Conservation (phyloP, 805 yeast genomes). For the Teunomyces pallodes region DNA sequence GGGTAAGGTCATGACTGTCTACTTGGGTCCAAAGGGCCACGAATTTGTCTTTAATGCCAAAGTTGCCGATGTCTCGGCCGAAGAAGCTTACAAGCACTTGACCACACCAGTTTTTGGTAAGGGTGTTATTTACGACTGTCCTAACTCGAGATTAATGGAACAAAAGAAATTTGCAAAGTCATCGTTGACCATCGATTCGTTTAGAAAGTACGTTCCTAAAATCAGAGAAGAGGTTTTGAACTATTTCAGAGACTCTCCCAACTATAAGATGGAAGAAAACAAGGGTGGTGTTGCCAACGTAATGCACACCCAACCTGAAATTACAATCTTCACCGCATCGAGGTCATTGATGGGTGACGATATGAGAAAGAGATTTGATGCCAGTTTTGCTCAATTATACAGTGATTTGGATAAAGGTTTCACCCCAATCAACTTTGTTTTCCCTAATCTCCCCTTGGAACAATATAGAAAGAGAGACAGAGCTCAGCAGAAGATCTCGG, state of each 20-base stretch:
- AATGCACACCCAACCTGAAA: conserved; percentile 85
- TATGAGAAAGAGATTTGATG: conserved; percentile 77
- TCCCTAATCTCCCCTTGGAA: conserved; percentile 90
- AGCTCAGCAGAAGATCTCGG: conserved; percentile 81
- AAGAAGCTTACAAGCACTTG: conserved; percentile 90
- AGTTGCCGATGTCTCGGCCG: conserved; percentile 87
- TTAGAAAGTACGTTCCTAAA: conserved; percentile 81
- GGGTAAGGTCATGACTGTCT: conserved; percentile 93
- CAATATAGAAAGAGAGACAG: conserved; percentile 79
- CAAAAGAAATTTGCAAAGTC: conserved; percentile 95
- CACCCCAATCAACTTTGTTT: conserved; percentile 92
- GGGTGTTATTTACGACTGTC: conserved; percentile 96
- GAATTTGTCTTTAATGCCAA: conserved; percentile 93
- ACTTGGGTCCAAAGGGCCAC: conserved; percentile 95
- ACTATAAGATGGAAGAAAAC: conserved; percentile 41
- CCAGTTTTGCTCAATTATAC: conserved; percentile 80
- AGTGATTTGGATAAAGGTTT: conserved; percentile 95
- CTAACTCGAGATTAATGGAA: conserved; percentile 92
- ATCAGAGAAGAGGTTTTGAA: conserved; percentile 73
- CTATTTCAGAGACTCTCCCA: conserved; percentile 56
- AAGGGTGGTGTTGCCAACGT: conserved; percentile 57
- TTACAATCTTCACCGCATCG: conserved; percentile 95
- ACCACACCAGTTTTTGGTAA: conserved; percentile 99
- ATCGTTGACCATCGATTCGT: conserved; percentile 82
- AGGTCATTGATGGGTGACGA: conserved; percentile 89